These are phyloP conservation scores for Cercospora sp. DNA, from an alignment of 2,329 filamentous ascomycete species.

Conservation along the genomic window DNA sequence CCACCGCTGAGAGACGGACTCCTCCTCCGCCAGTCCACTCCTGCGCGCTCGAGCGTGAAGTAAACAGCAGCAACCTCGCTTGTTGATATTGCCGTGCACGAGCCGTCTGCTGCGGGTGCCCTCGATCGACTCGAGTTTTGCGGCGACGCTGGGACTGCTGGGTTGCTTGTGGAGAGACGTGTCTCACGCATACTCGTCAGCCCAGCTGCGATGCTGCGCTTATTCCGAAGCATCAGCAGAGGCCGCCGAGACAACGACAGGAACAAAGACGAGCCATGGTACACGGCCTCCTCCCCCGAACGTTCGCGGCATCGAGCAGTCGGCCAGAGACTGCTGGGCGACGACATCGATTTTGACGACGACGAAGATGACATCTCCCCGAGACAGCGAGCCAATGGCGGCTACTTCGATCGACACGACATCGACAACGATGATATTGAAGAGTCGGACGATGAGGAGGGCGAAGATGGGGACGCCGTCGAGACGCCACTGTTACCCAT, in stretches of 20 bases:
- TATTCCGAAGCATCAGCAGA: conserved; percentile 31
- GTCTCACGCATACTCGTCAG: conserved; percentile 11
- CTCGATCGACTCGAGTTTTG: neutral
- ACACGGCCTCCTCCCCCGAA: conserved; percentile 30
- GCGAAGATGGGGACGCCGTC: conserved; percentile 47
- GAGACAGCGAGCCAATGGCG: conserved; percentile 17
- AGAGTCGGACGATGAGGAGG: conserved; percentile 45
- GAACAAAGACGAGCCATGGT: conserved; percentile 17
- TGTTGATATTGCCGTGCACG: conserved; percentile 13
- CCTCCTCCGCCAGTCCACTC: neutral
- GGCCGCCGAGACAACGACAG: conserved; percentile 24
- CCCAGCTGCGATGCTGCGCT: conserved; percentile 30
- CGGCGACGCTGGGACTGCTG: neutral
- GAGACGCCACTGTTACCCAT: conserved; percentile 66
- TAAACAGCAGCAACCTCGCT: neutral
- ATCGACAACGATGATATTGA: conserved; percentile 36
- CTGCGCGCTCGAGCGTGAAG: neutral
- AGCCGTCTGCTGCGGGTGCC: neutral
- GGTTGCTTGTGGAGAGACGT: conserved; percentile 9
- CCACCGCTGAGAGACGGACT: neutral
- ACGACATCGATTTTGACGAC: conserved; percentile 24
- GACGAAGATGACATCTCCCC: conserved; percentile 31
- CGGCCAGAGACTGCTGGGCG: conserved; percentile 25
- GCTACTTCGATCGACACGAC: conserved; percentile 25
- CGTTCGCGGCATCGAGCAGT: conserved; percentile 31